phyloP scores from a whole-genome alignment of 768 basidiomycete species.

The Mycena venus region DNA sequence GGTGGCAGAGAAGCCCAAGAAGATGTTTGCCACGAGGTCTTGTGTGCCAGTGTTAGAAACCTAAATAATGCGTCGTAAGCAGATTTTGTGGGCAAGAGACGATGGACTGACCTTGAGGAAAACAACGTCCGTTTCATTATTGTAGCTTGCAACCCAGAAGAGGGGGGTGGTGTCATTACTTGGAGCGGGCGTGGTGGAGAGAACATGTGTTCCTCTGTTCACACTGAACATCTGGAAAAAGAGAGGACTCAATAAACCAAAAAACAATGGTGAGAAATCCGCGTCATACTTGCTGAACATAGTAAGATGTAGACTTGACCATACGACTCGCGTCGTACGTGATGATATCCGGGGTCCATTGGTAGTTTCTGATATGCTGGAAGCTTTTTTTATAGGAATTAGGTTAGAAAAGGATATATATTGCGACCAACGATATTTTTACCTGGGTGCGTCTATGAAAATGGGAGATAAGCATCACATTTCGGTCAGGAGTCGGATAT shows the following conservation, averaged over 20 bases:
- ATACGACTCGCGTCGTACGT: constrained; percentile 52
- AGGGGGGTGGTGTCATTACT: constrained; percentile 45
- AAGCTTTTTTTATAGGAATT: constrained; percentile 37
- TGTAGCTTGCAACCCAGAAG: constrained; percentile 51
- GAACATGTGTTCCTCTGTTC: constrained; percentile 50
- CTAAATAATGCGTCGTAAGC: constrained; percentile 26
- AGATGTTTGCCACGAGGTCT: constrained; percentile 49
- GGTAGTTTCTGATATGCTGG: constrained; percentile 51
- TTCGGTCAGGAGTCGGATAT: background rate
- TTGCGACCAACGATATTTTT: background rate
- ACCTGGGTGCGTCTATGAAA: constrained; percentile 45
- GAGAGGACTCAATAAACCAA: background rate
- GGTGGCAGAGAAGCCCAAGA: constrained; percentile 44
- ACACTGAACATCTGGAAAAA: constrained; percentile 49
- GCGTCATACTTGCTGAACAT: constrained; percentile 50
- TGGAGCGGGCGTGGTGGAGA: constrained; percentile 43
- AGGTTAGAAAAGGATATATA: background rate
- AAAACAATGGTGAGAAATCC: background rate
- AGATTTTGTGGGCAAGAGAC: background rate
- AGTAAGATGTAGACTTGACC: constrained; percentile 53
- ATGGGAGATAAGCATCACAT: background rate
- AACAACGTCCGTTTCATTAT: constrained; percentile 48
- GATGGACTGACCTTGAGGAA: constrained; percentile 47
- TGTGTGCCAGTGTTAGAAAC: constrained; percentile 46
- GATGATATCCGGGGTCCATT: constrained; percentile 56